Percentiles rank a stretch among this genome's conserved stretches.
These are phyloP conservation scores for Phytophthora sp. DNA, from an alignment of 352 stramenopile species.

Conservation along the genomic window DNA sequence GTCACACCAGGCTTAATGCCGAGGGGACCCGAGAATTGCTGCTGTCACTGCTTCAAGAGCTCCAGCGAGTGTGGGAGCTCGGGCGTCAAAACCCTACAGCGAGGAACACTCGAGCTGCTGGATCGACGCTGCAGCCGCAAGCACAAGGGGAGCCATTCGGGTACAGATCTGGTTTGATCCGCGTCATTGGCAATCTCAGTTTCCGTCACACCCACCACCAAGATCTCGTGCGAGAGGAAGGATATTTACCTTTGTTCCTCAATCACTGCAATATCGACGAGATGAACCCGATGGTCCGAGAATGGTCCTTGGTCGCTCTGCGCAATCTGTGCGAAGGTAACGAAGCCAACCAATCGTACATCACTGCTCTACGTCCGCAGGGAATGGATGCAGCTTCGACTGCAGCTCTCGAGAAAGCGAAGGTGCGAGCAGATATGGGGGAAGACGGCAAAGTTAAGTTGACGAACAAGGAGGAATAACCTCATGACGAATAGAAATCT, in stretches of 20 bases:
- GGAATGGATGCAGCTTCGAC: constrained; percentile 27
- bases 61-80: constrained; percentile 63
- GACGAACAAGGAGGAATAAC: constrained; percentile 20
- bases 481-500: background rate
- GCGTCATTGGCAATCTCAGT: constrained; percentile 83
- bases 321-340: constrained; percentile 91
- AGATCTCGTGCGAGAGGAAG: constrained; percentile 77
- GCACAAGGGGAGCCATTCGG: constrained; percentile 53
- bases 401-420: constrained; percentile 37
- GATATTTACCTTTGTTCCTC: constrained; percentile 82
- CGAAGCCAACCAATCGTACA: constrained; percentile 38
- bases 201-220: constrained; percentile 74
- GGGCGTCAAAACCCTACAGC: constrained; percentile 34
- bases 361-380: constrained; percentile 66
- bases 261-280: constrained; percentile 92
- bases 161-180: constrained; percentile 81
- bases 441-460: constrained; percentile 41
- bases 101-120: constrained; percentile 16
- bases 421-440: constrained; percentile 41
- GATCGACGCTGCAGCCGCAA: constrained; percentile 7
- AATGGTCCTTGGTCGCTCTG: constrained; percentile 90
- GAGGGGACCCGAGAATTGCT: constrained; percentile 35
- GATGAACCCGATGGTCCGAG: constrained; percentile 85
- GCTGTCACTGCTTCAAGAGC: constrained; percentile 56
- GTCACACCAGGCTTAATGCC: constrained; percentile 14